These are phyloP conservation scores for Suhomyces choctaworum DNA, from an alignment of 1,139 yeast species.

Conservation along the genomic window DNA sequence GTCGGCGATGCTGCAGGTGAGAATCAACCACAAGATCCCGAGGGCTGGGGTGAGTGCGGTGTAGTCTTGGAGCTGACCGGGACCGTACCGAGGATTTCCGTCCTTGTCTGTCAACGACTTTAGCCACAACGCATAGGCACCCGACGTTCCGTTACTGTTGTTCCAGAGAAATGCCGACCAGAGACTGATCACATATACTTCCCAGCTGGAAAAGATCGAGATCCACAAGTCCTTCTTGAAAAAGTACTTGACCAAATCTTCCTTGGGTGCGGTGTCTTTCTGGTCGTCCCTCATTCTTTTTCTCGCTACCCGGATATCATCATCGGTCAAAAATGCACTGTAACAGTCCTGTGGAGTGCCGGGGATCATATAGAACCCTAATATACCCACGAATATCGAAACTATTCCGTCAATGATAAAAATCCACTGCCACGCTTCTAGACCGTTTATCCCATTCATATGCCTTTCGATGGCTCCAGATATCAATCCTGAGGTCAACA, in stretches of 20 bases:
- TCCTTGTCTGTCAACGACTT: conserved; percentile 27
- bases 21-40: conserved; percentile 48
- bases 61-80: conserved; percentile 36
- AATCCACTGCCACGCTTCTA: conserved; percentile 72
- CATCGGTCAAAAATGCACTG: conserved; percentile 55
- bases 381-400: conserved; percentile 57
- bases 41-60: conserved; percentile 52
- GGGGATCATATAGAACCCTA: conserved; percentile 63
- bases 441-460: conserved; percentile 48
- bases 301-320: conserved; percentile 61
- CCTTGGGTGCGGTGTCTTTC: conserved; percentile 29
- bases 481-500: conserved; percentile 60
- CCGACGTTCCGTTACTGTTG: conserved; percentile 45
- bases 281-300: conserved; percentile 49
- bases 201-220: conserved; percentile 26
- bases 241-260: conserved; percentile 25
- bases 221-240: conserved; percentile 25
- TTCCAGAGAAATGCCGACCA: conserved; percentile 29
- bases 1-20: conserved; percentile 48
- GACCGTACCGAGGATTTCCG: conserved; percentile 26
- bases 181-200: conserved; percentile 24
- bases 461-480: conserved; percentile 55
- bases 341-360: conserved; percentile 64
- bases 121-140: conserved; percentile 43
- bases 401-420: conserved; percentile 65